Evolutionary conservation across 495 filamentous ascomycete genomes (phyloP).

Genomic region (Tuber melanosporum): DNA sequence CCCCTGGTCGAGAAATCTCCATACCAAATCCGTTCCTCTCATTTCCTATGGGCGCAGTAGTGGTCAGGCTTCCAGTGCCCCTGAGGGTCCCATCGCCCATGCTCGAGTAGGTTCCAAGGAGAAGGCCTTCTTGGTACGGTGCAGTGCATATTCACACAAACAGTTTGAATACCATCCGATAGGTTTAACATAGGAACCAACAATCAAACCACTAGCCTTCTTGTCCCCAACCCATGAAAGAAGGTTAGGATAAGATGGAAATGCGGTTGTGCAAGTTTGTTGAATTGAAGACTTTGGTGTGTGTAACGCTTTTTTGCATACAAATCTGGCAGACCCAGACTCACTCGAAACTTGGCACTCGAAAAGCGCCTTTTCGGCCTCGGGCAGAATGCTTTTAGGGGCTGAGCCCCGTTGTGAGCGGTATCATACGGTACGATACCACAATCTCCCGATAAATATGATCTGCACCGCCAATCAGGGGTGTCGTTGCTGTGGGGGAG

Average conservation of each 20-base stretch:
- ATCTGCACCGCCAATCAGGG: neutral
- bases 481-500: neutral
- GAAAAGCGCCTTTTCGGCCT: too few species aligned
- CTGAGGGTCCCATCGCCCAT: neutral
- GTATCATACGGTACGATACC: neutral
- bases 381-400: neutral
- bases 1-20: neutral
- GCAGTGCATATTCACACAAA: neutral
- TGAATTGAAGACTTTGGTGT: too few species aligned
- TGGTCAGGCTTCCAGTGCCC: neutral
- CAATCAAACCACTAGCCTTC: neutral
- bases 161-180: neutral
- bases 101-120: neutral
- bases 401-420: neutral
- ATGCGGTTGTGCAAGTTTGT: too few species aligned
- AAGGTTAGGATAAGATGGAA: too few species aligned
- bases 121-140: neutral
- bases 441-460: neutral
- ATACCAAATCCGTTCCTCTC: neutral
- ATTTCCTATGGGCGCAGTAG: neutral
- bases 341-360: too few species aligned
- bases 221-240: neutral
- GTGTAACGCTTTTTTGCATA: too few species aligned
- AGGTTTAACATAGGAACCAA: neutral
- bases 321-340: too few species aligned